These are phyloP conservation scores for Chalara sp. DNA, from an alignment of 2,329 filamentous ascomycete genomes.

Conservation along the genomic window DNA sequence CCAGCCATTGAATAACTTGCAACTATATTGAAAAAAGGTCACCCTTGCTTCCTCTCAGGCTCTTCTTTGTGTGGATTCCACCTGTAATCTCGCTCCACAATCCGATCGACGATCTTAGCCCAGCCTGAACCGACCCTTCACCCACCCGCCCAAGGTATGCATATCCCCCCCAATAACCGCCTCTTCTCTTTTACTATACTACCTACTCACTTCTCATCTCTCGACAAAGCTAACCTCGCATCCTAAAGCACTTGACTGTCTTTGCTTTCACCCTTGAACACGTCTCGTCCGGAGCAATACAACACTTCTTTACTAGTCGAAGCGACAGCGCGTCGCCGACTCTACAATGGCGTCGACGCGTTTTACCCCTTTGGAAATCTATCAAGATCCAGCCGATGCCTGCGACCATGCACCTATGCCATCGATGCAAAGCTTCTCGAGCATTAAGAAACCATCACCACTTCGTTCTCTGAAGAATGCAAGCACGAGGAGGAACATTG, in stretches of 20 bases:
- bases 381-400: constrained; percentile 45
- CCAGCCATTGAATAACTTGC: no score
- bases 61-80: constrained; percentile 19
- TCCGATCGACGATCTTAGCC: constrained; percentile 23
- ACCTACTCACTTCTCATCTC: no score
- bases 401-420: constrained; percentile 30
- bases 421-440: constrained; percentile 15
- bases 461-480: constrained; percentile 33
- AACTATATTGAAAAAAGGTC: not conserved
- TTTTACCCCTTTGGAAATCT: constrained; percentile 46
- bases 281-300: not conserved
- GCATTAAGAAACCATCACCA: constrained; percentile 26
- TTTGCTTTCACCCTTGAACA: no score
- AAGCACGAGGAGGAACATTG: constrained; percentile 49
- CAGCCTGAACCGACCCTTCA: constrained; percentile 18
- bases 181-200: constrained; percentile 11
- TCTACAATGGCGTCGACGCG: constrained; percentile 46
- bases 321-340: constrained; percentile 18
- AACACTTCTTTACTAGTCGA: not conserved
- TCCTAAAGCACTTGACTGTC: no score
- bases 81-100: constrained; percentile 27
- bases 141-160: constrained; percentile 15
- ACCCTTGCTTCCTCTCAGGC: constrained; percentile 19
- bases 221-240: no score
- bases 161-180: constrained; percentile 16